phyloP scores from a whole-genome alignment of 2,329 filamentous ascomycete species.

The Corynespora cassiicola region DNA sequence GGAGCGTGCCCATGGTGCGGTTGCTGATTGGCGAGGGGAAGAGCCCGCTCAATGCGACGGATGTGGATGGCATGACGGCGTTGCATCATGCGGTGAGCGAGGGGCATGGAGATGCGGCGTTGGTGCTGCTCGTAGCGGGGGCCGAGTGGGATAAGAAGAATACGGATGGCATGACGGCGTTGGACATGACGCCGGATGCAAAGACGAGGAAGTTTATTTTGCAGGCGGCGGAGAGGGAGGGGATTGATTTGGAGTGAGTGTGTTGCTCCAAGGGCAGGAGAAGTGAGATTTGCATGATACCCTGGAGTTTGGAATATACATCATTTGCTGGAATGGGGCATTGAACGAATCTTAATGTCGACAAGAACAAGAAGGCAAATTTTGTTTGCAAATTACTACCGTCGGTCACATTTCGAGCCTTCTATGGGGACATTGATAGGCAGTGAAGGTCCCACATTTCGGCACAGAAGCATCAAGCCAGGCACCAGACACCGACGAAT shows the following conservation, averaged over 20 bases:
- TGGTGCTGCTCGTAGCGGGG: slow-evolving; percentile 82
- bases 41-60: slow-evolving; percentile 84
- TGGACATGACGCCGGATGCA: slow-evolving; percentile 84
- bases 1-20: slow-evolving; percentile 85
- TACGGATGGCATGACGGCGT: slow-evolving; percentile 70
- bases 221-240: slow-evolving; percentile 81
- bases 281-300: slow-evolving; percentile 12
- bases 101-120: slow-evolving; percentile 78
- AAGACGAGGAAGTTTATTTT: slow-evolving; percentile 83
- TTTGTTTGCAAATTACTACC: no score
- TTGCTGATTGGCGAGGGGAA: slow-evolving; percentile 77
- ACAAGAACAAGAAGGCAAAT: no score
- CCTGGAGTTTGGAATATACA: slow-evolving; percentile 10
- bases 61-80: slow-evolving; percentile 83
- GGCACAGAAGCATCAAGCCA: no score
- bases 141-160: slow-evolving; percentile 83
- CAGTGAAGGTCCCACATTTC: no score
- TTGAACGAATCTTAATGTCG: no score
- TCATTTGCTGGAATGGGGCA: no score
- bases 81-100: slow-evolving; percentile 86
- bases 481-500: no score
- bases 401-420: no score
- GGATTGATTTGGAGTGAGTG: slow-evolving; percentile 65
- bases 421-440: no score
- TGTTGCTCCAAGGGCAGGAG: slow-evolving; percentile 10